Evolutionary conservation across 2,329 filamentous ascomycete species (phyloP), one percentile per base, ranked within the genome.

Genomic region (Penicillium paneum): DNA sequence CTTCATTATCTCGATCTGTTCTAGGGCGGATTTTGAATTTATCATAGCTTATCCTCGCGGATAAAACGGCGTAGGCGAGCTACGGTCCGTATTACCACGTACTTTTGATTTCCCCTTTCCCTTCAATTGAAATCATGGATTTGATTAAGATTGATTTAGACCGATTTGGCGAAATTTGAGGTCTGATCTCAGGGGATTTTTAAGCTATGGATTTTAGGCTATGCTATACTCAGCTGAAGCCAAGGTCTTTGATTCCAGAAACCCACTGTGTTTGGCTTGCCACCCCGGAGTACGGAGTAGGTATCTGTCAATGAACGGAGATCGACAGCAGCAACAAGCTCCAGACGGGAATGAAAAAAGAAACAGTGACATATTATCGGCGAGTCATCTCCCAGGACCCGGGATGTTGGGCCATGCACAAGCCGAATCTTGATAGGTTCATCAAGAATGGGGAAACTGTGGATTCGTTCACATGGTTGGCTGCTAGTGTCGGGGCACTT

Each of bases 341-440:
- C 17, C 5, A 19, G 28, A 49, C 12, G 28, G 24, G 43, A 19
- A 31, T 34, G 40, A 29, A 44, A 44, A 52, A 38, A 17, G 36
- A 26, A 19, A 21, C 28, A 40, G 21, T 44, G 45, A 55, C 50
- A 49, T 49, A 41, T 49, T 59, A 57, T 61, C 54, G 40, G 61
- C 61, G 56, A 61, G 60, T 60, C 52, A 63, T 52, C 42, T 38
- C 47, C 63, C 63, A 59, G 62, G 60, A 58, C 54, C 63, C 63
- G 55, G 60, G 58, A 39, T 64, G 46, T 56, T 64, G 63, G 62
- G 62, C 58, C 63, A 52, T 54, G 62, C 55, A 55, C 46, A 58
- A 57, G 46, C 54, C 54, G 39, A 36, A 61, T 24, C 48, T 63
- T 65, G 60, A 63, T 59, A 60, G 57, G 62, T 59, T 62, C 57